Conservation (phyloP, 2,329 filamentous ascomycete species). For the Thelonectria rubi region DNA sequence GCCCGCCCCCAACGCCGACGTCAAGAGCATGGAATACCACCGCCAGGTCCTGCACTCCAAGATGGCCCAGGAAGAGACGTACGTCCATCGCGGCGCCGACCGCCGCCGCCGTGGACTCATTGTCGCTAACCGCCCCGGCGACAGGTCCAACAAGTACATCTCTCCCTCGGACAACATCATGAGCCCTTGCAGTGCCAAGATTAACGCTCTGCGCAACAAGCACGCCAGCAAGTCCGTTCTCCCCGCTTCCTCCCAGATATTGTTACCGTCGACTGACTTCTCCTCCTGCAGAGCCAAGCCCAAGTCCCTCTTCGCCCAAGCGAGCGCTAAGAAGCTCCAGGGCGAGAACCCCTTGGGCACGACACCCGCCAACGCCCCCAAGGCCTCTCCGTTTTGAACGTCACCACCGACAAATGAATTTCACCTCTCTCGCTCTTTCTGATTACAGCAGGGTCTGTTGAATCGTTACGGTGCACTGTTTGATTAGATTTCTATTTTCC, state of each 20-base stretch:
- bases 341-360: constrained; percentile 55
- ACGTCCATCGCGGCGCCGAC: constrained; percentile 45
- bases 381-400: constrained; percentile 36
- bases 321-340: constrained; percentile 69
- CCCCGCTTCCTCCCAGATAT: neutral
- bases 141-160: constrained; percentile 68
- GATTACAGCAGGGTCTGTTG: constrained; percentile 25
- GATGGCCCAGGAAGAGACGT: constrained; percentile 71
- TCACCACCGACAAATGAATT: constrained; percentile 7
- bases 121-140: constrained; percentile 21
- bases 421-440: constrained; percentile 21
- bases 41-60: constrained; percentile 78
- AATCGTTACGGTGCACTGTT: constrained; percentile 26
- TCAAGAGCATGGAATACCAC: constrained; percentile 80
- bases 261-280: constrained; percentile 31
- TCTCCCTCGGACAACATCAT: constrained; percentile 90
- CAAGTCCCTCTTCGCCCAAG: constrained; percentile 73
- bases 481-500: constrained; percentile 29
- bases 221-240: constrained; percentile 77
- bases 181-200: constrained; percentile 85
- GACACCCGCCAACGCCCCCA: constrained; percentile 47
- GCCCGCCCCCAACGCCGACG: constrained; percentile 52
- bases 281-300: constrained; percentile 64
- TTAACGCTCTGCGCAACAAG: constrained; percentile 82
- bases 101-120: neutral